phyloP scores from a whole-genome alignment of 2,329 filamentous ascomycete genomes.

The Epichloe gansuensis region DNA sequence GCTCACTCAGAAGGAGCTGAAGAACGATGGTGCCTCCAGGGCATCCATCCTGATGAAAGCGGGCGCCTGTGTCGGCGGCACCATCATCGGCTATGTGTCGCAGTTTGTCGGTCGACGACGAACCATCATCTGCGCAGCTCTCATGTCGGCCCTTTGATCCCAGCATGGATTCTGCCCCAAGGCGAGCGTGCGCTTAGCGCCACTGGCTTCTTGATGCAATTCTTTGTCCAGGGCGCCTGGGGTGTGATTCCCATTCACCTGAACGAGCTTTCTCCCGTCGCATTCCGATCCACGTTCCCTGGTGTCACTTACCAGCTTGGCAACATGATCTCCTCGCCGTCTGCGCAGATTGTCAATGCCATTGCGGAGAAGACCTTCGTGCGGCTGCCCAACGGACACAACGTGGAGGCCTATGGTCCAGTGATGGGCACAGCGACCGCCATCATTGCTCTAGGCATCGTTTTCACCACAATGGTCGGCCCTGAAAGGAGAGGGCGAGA shows the following conservation, averaged over 20 bases:
- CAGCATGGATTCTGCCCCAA: slow-evolving; percentile 58
- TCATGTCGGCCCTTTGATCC: slow-evolving; percentile 53
- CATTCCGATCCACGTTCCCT: slow-evolving; percentile 59
- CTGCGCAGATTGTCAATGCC: slow-evolving; percentile 66
- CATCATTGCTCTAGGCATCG: slow-evolving; percentile 61
- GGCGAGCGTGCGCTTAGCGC: slow-evolving; percentile 47
- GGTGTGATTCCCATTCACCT: slow-evolving; percentile 61
- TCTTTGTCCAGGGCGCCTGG: slow-evolving; percentile 55
- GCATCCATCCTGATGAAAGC: slow-evolving; percentile 74
- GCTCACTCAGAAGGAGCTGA: slow-evolving; percentile 57
- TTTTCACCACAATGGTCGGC: slow-evolving; percentile 54
- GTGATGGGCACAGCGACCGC: slow-evolving; percentile 66
- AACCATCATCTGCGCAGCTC: slow-evolving; percentile 47
- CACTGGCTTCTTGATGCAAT: slow-evolving; percentile 57
- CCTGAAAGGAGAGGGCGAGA: slow-evolving; percentile 61
- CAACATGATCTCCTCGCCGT: slow-evolving; percentile 62
- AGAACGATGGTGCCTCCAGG: slow-evolving; percentile 51
- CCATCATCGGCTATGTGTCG: slow-evolving; percentile 60
- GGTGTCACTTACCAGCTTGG: slow-evolving; percentile 64
- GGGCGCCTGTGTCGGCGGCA: slow-evolving; percentile 63
- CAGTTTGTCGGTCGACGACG: slow-evolving; percentile 65
- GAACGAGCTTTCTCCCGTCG: slow-evolving; percentile 59
- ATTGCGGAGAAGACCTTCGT: slow-evolving; percentile 53
- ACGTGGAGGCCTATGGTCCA: slow-evolving; percentile 59
- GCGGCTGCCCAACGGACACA: slow-evolving; percentile 38